Evolutionary conservation across 2,329 filamentous ascomycete species (phyloP).

Genomic region (Monilinia aucupariae): DNA sequence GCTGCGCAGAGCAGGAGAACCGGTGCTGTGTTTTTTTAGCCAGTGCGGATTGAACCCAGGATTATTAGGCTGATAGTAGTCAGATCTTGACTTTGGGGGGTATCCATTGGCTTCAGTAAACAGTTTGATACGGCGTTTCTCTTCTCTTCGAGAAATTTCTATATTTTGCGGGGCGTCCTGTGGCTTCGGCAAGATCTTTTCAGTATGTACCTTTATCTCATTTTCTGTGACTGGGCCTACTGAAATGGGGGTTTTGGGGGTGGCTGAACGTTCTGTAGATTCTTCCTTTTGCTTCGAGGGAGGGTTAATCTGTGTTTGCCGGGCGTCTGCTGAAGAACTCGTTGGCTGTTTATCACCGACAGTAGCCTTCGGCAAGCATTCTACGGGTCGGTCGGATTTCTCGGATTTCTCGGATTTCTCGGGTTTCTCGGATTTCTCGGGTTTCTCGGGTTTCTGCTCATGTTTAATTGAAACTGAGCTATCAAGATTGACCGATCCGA

Average conservation of each 20-base stretch:
- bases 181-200: background rate
- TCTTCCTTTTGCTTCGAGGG: conserved; percentile 19
- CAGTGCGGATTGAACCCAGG: conserved; percentile 6
- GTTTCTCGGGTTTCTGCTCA: background rate
- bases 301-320: conserved; percentile 26
- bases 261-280: background rate
- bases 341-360: background rate
- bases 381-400: background rate
- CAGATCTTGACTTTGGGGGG: conserved; percentile 16
- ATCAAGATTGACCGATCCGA: background rate
- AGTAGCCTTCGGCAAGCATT: background rate
- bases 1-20: conserved; percentile 15
- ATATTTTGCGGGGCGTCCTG: background rate
- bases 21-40: background rate
- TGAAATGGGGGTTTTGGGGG: background rate
- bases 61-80: conserved; percentile 29
- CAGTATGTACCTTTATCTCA: background rate
- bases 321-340: conserved; percentile 19
- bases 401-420: no score
- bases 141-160: background rate
- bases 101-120: conserved; percentile 19
- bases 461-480: no score
- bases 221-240: background rate
- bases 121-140: conserved; percentile 12
- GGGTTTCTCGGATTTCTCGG: background rate